Percentiles rank a stretch among this genome's conserved stretches.
phyloP scores from a whole-genome alignment of 1,284 basidiomycete species.

The Tilletia caries region DNA sequence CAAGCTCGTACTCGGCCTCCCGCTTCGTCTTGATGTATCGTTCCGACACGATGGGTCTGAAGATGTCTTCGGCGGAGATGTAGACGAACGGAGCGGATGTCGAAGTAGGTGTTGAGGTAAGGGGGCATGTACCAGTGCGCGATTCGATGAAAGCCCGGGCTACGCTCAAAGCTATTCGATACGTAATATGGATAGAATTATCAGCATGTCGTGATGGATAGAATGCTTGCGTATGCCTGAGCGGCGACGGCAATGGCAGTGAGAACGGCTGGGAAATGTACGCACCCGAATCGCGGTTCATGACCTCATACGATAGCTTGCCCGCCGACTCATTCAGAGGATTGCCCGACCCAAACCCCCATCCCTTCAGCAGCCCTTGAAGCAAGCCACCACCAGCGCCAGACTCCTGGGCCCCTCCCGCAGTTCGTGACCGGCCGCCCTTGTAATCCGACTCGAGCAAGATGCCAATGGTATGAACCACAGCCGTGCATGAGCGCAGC shows the following conservation, averaged over 20 bases:
- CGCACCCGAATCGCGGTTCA: conserved; percentile 89
- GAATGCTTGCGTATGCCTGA: not conserved
- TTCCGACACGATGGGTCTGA: conserved; percentile 76
- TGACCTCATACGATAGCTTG: conserved; percentile 64
- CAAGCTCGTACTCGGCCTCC: conserved; percentile 73
- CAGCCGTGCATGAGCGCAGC: conserved; percentile 67
- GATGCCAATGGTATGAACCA: conserved; percentile 92
- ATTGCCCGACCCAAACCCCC: conserved; percentile 32
- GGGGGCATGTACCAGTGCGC: not conserved
- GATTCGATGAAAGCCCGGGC: conserved; percentile 45
- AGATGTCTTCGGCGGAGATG: conserved; percentile 90
- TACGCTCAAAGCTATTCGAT: conserved; percentile 38
- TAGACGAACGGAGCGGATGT: conserved; percentile 72
- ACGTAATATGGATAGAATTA: not conserved
- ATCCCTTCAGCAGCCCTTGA: conserved; percentile 41
- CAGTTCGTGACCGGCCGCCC: not conserved
- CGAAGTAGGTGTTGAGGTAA: too few species aligned
- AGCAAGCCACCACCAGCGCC: conserved; percentile 46
- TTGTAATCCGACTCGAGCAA: conserved; percentile 85
- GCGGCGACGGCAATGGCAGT: not conserved
- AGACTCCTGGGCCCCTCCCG: too few species aligned
- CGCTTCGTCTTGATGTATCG: conserved; percentile 86
- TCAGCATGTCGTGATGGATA: not conserved
- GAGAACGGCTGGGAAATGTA: not conserved
- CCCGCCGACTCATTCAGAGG: not conserved